Evolutionary conservation across 1,284 basidiomycete genomes (phyloP).

Genomic region (Boletus holoroseus): DNA sequence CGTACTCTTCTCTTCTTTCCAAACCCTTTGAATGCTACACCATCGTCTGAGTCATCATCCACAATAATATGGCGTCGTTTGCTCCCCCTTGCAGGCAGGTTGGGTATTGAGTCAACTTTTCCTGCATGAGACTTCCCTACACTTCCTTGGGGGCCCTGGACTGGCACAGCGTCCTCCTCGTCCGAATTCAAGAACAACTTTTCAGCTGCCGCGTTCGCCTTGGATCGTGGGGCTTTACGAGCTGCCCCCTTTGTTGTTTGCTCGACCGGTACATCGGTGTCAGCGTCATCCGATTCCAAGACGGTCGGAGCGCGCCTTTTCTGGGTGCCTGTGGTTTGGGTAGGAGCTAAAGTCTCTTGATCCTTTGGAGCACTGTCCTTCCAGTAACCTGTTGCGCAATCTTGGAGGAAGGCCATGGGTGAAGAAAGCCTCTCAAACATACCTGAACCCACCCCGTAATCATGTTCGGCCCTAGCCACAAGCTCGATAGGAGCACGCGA

Average conservation of each 20-base stretch:
- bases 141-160: neutral
- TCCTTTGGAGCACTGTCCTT: slow-evolving; percentile 32
- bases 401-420: neutral
- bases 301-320: slow-evolving; percentile 24
- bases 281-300: slow-evolving; percentile 29
- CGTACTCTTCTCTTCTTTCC: slow-evolving; percentile 33
- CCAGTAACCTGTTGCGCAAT: slow-evolving; percentile 46
- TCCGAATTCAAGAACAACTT: slow-evolving; percentile 43
- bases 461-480: slow-evolving; percentile 46
- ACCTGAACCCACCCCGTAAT: slow-evolving; percentile 56
- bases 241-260: slow-evolving; percentile 11
- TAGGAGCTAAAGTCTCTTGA: slow-evolving; percentile 16
- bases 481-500: slow-evolving; percentile 46
- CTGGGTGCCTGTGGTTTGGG: slow-evolving; percentile 18
- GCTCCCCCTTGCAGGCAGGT: slow-evolving; percentile 27
- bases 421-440: slow-evolving; percentile 12
- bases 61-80: slow-evolving; percentile 39
- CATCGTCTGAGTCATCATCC: slow-evolving; percentile 69
- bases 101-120: neutral
- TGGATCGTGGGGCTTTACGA: slow-evolving; percentile 11
- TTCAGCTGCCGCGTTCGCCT: slow-evolving; percentile 4
- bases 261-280: slow-evolving; percentile 14
- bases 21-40: slow-evolving; percentile 62
- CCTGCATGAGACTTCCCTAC: neutral
- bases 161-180: slow-evolving; percentile 23